Evolutionary conservation across 805 yeast species (phyloP).

Genomic region (Monosporozyma aquatica): DNA sequence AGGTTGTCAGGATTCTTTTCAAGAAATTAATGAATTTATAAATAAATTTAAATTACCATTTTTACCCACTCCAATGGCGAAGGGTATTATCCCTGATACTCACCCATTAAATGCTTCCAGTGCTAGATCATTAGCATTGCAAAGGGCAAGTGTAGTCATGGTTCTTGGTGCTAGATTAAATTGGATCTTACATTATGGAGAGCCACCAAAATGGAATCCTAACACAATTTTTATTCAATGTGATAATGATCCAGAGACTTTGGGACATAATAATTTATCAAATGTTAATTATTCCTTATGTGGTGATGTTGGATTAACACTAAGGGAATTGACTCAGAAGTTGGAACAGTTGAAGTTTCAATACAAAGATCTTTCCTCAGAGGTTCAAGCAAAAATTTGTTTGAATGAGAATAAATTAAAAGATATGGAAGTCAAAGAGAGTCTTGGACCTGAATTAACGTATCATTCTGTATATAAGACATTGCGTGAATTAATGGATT

Average conservation of each 20-base stretch:
- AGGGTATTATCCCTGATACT: slow-evolving; percentile 54
- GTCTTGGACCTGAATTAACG: slow-evolving; percentile 27
- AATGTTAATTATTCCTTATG: slow-evolving; percentile 37
- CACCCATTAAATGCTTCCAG: slow-evolving; percentile 44
- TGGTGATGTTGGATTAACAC: slow-evolving; percentile 44
- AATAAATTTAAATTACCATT: slow-evolving; percentile 40
- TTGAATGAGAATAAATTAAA: slow-evolving; percentile 22
- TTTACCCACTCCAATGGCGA: slow-evolving; percentile 73
- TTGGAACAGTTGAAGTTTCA: slow-evolving; percentile 13
- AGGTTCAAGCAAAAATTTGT: slow-evolving; percentile 10
- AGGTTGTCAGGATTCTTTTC: slow-evolving; percentile 47
- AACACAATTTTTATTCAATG: slow-evolving; percentile 47
- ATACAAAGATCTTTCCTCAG: slow-evolving; percentile 8
- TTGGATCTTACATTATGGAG: slow-evolving; percentile 68
- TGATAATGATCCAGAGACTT: slow-evolving; percentile 44
- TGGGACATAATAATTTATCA: slow-evolving; percentile 37
- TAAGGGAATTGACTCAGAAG: slow-evolving; percentile 29
- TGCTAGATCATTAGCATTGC: slow-evolving; percentile 53
- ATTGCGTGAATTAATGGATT: slow-evolving; percentile 35
- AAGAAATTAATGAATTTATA: slow-evolving; percentile 35
- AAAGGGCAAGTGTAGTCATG: slow-evolving; percentile 48
- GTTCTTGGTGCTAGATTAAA: slow-evolving; percentile 60
- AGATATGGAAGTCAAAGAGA: slow-evolving; percentile 6
- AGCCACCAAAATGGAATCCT: slow-evolving; percentile 40
- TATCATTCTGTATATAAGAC: slow-evolving; percentile 48